A percentile compares a stretch with the other conserved stretches of the same genome.
These are phyloP conservation scores for Amaranthus tricolor DNA, from an alignment of 179 eudicot genomes.

Conservation along the genomic window DNA sequence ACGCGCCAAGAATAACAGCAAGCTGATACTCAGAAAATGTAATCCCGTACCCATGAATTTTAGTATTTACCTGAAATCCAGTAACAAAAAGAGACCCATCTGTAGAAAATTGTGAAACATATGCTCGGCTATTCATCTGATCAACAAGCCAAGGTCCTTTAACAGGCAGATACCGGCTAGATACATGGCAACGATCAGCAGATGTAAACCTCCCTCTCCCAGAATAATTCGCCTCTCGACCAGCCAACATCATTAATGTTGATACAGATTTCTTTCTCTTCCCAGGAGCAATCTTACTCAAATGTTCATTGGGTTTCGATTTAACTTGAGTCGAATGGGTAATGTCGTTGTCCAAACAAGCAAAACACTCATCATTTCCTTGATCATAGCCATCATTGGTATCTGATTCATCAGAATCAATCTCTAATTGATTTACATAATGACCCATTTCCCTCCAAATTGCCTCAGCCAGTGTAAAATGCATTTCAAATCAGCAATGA, in stretches of 20 bases:
- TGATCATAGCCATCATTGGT: slow-evolving; percentile 13
- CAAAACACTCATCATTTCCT: slow-evolving; percentile 9
- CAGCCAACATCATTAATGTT: slow-evolving; percentile 56
- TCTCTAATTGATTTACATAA: slow-evolving; percentile 25
- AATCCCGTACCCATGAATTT: background rate
- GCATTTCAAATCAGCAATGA: slow-evolving; percentile 22
- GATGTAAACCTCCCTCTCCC: slow-evolving; percentile 73
- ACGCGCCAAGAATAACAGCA: background rate
- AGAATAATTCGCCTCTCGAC: slow-evolving; percentile 65
- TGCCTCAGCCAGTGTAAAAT: slow-evolving; percentile 20
- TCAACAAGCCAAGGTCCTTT: slow-evolving; percentile 54
- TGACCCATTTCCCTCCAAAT: slow-evolving; percentile 32
- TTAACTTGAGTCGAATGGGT: slow-evolving; percentile 56
- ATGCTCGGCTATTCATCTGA: slow-evolving; percentile 61
- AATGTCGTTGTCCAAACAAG: slow-evolving; percentile 54
- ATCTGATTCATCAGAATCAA: slow-evolving; percentile 19
- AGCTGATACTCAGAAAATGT: background rate
- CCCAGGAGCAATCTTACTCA: slow-evolving; percentile 37
- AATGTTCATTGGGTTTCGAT: slow-evolving; percentile 48
- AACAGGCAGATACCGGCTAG: slow-evolving; percentile 71
- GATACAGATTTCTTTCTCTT: slow-evolving; percentile 40
- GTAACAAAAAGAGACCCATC: slow-evolving; percentile 80
- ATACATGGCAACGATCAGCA: slow-evolving; percentile 60
- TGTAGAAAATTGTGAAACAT: slow-evolving; percentile 79
- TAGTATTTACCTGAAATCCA: slow-evolving; percentile 64